Base-by-base conservation (phyloP, 2,329 filamentous ascomycete genomes). In the Cucurbitaria berberidis region DNA sequence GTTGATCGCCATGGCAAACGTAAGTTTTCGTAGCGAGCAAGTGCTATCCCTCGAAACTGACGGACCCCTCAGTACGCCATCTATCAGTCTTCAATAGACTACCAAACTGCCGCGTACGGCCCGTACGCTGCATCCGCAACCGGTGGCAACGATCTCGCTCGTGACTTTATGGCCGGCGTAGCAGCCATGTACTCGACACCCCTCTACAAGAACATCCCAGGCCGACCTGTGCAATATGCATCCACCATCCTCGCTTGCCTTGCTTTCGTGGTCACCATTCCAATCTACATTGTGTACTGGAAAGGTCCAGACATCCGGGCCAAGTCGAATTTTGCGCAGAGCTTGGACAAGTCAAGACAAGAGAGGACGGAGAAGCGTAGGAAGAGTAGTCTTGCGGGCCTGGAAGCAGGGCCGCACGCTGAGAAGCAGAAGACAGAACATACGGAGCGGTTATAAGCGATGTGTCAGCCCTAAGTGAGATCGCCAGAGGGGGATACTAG, bases 21-120 rank as follows among this genome's bases (percentile, higher is more conserved):
- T 66, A 51, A 51, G 64, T 48, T 4, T n/a, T 13, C 18, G 8
- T 22, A 10, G 8, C 8, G 11, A 7, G 24, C 19, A 27, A 8
- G 1, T 29, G 15, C 45, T 59, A 36, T 52, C 5, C 19, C 19
- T 3, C 22, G 9, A 3, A 6, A 18, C 18, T 38, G 19, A 19
- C 35, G 15, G 9, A 18, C 1, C 9, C 1, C 15, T 4, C n/a
- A 67, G 63, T 89, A 88, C 52, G 78, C 83, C 29, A 89, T 90
- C 52, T 90, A 90, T 76, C 89, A 89, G 85, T 86, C 87, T 1
- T 89, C 87, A 1, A 89, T 90, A 59, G 87, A 91, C 72, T 91
- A 91, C 76, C 90, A 90, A 84, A 83, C 90, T 13, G 86, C 85
- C 45, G 86, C 87, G 1, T 89, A 90, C 63, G 89, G 89, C 0